A percentile compares a stretch with the other conserved stretches of the same genome.
Conservation (phyloP, 2,329 filamentous ascomycete genomes). For the Drechslerella dactyloides region DNA sequence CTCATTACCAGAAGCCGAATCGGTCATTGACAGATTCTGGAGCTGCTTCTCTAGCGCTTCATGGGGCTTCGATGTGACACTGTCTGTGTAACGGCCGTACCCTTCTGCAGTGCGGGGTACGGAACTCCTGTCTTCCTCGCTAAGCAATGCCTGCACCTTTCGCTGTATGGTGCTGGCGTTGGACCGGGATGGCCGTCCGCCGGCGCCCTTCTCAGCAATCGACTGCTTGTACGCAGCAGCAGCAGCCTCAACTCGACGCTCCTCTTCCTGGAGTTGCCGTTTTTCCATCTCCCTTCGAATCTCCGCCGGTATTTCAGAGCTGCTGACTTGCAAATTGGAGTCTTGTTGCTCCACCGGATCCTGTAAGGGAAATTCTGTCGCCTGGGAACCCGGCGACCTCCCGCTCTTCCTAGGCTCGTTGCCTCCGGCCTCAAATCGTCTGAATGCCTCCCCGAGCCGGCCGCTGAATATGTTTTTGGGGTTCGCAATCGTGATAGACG, state of each 20-base stretch:
- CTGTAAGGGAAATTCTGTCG: conserved; percentile 62
- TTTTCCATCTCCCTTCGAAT: conserved; percentile 89
- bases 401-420: conserved; percentile 54
- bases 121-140: conserved; percentile 72
- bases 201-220: conserved; percentile 60
- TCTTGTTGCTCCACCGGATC: conserved; percentile 61
- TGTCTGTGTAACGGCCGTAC: conserved; percentile 83
- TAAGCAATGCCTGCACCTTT: conserved; percentile 82
- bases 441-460: conserved; percentile 92
- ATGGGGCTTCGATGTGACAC: conserved; percentile 49
- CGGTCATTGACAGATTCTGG: conserved; percentile 53
- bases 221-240: conserved; percentile 85
- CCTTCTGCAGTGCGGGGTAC: conserved; percentile 78
- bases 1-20: conserved; percentile 53
- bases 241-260: conserved; percentile 84
- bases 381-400: conserved; percentile 56
- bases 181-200: conserved; percentile 58
- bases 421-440: conserved; percentile 73
- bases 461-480: conserved; percentile 82
- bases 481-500: conserved; percentile 43
- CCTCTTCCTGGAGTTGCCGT: conserved; percentile 79
- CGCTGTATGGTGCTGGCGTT: conserved; percentile 77
- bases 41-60: conserved; percentile 59
- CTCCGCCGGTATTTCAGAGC: conserved; percentile 75
- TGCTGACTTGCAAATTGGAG: conserved; percentile 64